Evolutionary conservation across 257 asterid species (phyloP), one percentile per base, ranked within the genome.

Genomic region (Perilla frutescens): DNA sequence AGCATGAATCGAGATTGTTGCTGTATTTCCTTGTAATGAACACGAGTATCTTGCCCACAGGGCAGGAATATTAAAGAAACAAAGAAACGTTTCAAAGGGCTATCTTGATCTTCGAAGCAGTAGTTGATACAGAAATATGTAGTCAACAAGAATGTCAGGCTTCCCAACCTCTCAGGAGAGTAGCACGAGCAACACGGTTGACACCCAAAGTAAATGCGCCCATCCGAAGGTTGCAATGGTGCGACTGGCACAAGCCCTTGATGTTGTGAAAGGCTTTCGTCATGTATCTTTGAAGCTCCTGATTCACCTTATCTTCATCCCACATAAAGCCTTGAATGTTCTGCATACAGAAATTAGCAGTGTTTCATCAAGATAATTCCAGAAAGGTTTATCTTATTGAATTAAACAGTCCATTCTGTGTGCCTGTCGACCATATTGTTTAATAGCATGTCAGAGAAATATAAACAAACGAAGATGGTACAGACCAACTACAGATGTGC

Each of bases 251-350:
- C 88, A 87, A 59, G 71, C 68, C 68, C 86, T 87, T 92, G 73
- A 92, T 85, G 72, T 86, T 83, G 26, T 79, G 84, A 76, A 90
- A 92, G 54, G 96, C 88, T 72, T 47, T 87, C 8, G 91, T 87
- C 98, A 92, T 90, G 88, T 92, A 92, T 70, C 79, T 81, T 68
- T 81, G 75, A 3, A 90, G 95, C 81, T 90, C 97, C 10, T 34
- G 13, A 59, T 92, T 92, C 64, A 92, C 96, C 83, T 92, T 88
- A 44, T 87, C 92, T 67, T 92, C 98, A 0, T 83, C 93, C 96
- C 98, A 92, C 96, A 88, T 86, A 61, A 92, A 92, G 20, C 98
- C 94, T 86, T 90, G 98, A 78, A 90, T 90, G 66, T 92, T 92
- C 98, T 88, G 82, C 80, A 75, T 37, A 59, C 53, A 74, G 49